These are phyloP conservation scores for Botrytis elliptica DNA, from an alignment of 2,329 filamentous ascomycete genomes.

Conservation along the genomic window DNA sequence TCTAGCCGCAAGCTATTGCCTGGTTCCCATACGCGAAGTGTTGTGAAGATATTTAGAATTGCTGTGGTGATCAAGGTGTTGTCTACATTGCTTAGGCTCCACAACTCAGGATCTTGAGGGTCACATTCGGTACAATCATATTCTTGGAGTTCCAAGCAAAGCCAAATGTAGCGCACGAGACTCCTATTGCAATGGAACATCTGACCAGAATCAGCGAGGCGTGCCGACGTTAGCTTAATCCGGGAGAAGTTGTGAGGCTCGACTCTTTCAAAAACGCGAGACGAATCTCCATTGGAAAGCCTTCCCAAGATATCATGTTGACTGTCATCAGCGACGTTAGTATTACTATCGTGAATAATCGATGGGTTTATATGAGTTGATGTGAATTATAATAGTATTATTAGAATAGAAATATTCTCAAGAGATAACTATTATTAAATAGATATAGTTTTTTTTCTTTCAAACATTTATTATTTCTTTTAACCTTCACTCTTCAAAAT, in stretches of 20 bases:
- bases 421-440: too few relatives aligned
- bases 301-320: neutral
- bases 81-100: neutral
- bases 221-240: neutral
- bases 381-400: neutral
- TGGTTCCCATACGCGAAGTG: neutral
- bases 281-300: neutral
- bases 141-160: neutral
- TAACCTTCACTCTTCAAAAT: neutral
- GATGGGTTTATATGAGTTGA: neutral
- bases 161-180: neutral
- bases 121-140: neutral
- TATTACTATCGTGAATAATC: neutral
- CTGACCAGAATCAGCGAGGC: neutral
- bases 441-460: too few relatives aligned
- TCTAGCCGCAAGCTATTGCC: neutral
- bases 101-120: neutral
- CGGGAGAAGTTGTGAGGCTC: neutral
- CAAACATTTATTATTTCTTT: neutral
- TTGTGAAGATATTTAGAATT: neutral
- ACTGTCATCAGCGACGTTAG: neutral
- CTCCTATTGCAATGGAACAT: neutral
- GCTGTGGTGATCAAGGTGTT: neutral
- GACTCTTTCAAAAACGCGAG: neutral
- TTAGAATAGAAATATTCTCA: too few relatives aligned